These are phyloP conservation scores for Aspergillus arachidicola DNA, from an alignment of 2,329 filamentous ascomycete species.

Conservation along the genomic window DNA sequence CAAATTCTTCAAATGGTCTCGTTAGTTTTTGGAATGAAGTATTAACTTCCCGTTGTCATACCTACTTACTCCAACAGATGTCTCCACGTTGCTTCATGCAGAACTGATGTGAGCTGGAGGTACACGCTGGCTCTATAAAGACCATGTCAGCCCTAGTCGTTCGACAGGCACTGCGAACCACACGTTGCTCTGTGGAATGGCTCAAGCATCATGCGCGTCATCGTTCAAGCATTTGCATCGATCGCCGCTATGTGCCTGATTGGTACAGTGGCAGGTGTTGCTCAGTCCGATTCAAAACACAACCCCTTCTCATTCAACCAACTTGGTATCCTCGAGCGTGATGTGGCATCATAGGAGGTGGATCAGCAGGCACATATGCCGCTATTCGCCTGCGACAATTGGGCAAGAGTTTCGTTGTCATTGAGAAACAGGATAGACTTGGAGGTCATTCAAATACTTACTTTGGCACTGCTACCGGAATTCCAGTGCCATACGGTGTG, in stretches of 20 bases:
- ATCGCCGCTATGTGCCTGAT: neutral
- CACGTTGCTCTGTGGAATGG: neutral
- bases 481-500: conserved; percentile 7
- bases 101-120: neutral
- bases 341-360: neutral
- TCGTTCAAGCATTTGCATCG: neutral
- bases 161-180: neutral
- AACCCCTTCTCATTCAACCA: neutral
- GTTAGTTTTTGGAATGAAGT: neutral
- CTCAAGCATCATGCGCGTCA: neutral
- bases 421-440: conserved; percentile 8
- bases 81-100: neutral
- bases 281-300: neutral
- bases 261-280: neutral
- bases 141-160: neutral
- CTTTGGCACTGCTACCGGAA: conserved; percentile 2
- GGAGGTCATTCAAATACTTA: conserved; percentile 12
- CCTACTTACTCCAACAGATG: neutral
- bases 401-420: conserved; percentile 3
- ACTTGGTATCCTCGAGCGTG: neutral
- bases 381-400: neutral
- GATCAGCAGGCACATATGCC: neutral
- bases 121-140: neutral
- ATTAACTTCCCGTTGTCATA: neutral
- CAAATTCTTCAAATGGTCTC: neutral